Base-by-base conservation (phyloP, 305 asterid species). In the Solanum hybrid region DNA sequence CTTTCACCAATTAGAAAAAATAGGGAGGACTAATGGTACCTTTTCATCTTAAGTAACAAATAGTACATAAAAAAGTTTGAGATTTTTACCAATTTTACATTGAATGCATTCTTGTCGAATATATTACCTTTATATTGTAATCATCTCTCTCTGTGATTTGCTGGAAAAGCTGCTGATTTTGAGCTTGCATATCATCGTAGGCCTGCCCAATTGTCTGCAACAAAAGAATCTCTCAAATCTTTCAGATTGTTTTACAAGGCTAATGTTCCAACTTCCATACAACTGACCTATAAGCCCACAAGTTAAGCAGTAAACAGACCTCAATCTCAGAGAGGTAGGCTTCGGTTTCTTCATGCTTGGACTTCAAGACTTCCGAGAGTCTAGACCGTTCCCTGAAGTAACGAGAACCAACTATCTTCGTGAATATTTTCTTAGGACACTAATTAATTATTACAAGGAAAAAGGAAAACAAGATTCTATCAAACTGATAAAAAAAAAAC, bases 181-280 rank as follows among this genome's bases (percentile, higher is more conserved):
- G 99, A 91, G 96, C 92, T 90, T 98, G 99, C 98, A 98, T 96
- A 90, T 98, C 99, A 92, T 95, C 99, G 85, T 98, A 98, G 86
- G 98, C 99, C 92, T 95, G 98, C 88, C 98, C 99, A 91, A 98
- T 98, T 73, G 99, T 96, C 99, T 98, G 94, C 88, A 91, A 86
- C 90, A 90, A 88, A 91, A 81, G 79, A 91, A 51, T 69, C 42
- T 82, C 87, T 16, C 73, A 31, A 51, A 10, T 85, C 14, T 36
- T 90, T 86, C 90, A 90, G 84, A 56, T 26, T 78, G 66, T 37
- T 89, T 89, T 46, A 77, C 73, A 31, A 66, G n/a, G 38, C 20
- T 24, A 29, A 78, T 71, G 51, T 32, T 56, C 85, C 64, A 12
- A 37, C 86, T 79, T 79, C 34, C 40, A 60, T 60, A 60, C 31